Base-by-base conservation (phyloP, 2,329 filamentous ascomycete genomes). In the Proliferodiscus dingleyae region DNA sequence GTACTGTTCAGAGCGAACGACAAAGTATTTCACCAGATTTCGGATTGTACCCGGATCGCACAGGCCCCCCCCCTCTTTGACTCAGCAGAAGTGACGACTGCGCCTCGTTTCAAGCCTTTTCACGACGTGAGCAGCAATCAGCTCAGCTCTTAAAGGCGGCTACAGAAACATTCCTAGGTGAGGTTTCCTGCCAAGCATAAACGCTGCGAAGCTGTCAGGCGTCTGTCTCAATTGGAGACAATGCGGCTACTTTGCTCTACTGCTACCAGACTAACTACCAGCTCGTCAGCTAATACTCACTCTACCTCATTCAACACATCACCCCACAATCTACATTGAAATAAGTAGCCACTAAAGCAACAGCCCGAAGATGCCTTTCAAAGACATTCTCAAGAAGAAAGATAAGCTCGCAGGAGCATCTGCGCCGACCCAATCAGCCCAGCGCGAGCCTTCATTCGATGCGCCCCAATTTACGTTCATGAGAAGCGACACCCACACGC, bases 401-500 rank as follows among this genome's bases (percentile, higher is more conserved):
- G 75, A 80, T 30, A 77, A 71, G 57, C 64, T 74, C 41, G 67
- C 64, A 49, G 64, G 67, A 46, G 63, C 66, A 19, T 56, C 59
- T 29, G 57, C 58, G 4, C 42, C 56, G 22, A 21, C 45, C 30
- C 56, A 61, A 19, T 56, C 61, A 23, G 59, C 64, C n/a, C 61
- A 61, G 32, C 46, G 58, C 33, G 50, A 49, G 7, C 45, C 51
- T 39, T 50, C 55, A 15, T 42, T 42, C 13, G 38, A 40, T 33
- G 18, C 36, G 5, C 82, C 85, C 46, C 81, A 87, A 56, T 89
- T 96, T 70, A 88, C 77, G 52, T 89, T 96, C 69, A 76, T 93
- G 61, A 84, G 89, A 89, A 94, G 51, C 54, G 91, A 95, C 62
- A 95, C 90, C 1, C 69, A 81, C 54, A 81, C 83, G 2, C 78